These are phyloP conservation scores for Penicillium maclennaniae DNA, from an alignment of 495 filamentous ascomycete species.

Conservation along the genomic window DNA sequence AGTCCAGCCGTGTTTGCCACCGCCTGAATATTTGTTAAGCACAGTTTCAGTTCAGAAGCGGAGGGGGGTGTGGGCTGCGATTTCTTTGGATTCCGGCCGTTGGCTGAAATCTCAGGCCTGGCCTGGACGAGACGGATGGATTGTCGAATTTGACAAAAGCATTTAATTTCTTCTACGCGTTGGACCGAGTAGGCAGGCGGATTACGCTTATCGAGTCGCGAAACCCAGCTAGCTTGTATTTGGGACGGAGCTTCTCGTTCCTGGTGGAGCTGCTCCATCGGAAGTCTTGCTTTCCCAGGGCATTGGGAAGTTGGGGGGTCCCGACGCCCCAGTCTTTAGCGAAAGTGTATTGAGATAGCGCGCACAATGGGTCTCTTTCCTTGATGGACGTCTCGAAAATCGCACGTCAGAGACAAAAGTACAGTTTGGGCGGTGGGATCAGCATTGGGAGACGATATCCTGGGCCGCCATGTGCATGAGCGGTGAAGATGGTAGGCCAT, in stretches of 20 bases:
- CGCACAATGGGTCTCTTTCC: conserved; percentile 18
- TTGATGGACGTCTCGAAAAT: background rate
- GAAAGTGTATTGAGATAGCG: conserved; percentile 26
- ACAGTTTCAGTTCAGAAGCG: background rate
- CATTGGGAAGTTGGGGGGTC: conserved; percentile 14
- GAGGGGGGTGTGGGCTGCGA: background rate
- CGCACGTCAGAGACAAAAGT: background rate
- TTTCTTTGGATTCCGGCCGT: background rate
- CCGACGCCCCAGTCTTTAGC: conserved; percentile 23
- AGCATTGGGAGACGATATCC: background rate
- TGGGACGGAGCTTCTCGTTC: conserved; percentile 6
- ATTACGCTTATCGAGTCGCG: background rate
- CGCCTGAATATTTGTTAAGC: background rate
- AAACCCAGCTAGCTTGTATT: background rate
- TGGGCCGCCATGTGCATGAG: conserved; percentile 6
- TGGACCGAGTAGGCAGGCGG: conserved; percentile 10
- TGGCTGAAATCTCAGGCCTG: background rate
- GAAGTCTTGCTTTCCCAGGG: conserved; percentile 12
- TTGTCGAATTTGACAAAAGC: background rate
- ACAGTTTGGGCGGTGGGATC: background rate
- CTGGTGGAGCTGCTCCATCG: conserved; percentile 10
- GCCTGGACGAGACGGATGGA: background rate
- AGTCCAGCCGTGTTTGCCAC: conserved; percentile 4
- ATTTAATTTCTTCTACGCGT: background rate
- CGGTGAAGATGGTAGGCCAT: conserved; percentile 15